Evolutionary conservation across 352 stramenopile species (phyloP), one percentile per base, ranked within the genome.

Genomic region (Phytophthora sojae): DNA sequence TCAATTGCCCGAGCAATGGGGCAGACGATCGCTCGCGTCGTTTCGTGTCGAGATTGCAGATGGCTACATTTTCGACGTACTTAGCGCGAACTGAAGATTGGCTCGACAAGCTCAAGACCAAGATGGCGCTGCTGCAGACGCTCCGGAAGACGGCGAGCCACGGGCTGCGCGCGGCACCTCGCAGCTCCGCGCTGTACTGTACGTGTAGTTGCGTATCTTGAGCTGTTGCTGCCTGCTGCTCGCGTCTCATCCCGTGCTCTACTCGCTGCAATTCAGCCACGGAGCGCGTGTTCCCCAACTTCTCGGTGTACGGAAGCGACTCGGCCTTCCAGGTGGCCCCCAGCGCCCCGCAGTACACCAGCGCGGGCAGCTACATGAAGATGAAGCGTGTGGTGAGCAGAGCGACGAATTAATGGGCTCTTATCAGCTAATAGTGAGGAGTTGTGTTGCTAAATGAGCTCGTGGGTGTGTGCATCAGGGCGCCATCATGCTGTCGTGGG

Each of bases 401-500:
- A 47, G 3, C 47, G 4, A 12, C 3, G 4, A 15, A 6, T 64
- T 21, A 17, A 44, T 42, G 5, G 14, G 3, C 17, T 58, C 8
- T 17, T 21, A 26, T 21, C 4, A 21, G 42, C 42, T 19, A 54
- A 21, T 6, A 19, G 25, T 2, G 17, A 9, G 8, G 52, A 3
- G 45, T 19, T 26, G 17, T 26, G 23, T 17, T 17, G 23, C 29
- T 75, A 62, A 71, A 19, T 57, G 65, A 25, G 26, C 39, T 47
- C 57, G 14, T 73, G 56, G 23, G 26, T 7, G 6, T 66, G 37
- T 69, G 30, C 0, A 49, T 19, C 53, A 96, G 89, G 89, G 89
- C 49, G 79, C 85, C 25, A 90, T 96, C 64, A 92, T 96, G 84
- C 67, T 96, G 45, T 94, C 85, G 61, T 96, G 89, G 89, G 88